Conservation (phyloP, 305 asterid genomes). For the Solanum hybrid region DNA sequence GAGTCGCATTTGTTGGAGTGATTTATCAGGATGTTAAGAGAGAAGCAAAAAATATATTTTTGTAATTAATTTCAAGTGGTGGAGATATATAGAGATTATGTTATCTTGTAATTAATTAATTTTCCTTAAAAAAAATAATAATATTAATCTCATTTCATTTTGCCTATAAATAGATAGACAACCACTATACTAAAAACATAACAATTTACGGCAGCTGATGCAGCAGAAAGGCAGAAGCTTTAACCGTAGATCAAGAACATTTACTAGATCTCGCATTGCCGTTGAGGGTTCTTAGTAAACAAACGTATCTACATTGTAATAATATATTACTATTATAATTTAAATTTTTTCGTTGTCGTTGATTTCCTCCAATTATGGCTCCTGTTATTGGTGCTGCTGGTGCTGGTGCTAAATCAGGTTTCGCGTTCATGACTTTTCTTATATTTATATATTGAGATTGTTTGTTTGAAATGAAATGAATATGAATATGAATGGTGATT, state of each 20-base stretch:
- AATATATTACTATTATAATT: not conserved
- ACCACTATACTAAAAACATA: not conserved
- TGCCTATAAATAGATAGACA: not conserved
- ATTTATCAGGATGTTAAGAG: not conserved
- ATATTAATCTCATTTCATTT: not conserved
- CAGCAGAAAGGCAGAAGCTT: constrained; percentile 64
- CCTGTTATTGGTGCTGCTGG: not conserved
- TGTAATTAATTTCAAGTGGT: not conserved
- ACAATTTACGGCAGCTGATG: constrained; percentile 27
- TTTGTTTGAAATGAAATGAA: not conserved
- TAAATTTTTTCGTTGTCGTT: not conserved
- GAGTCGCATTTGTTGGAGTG: not conserved
- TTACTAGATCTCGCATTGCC: constrained; percentile 88
- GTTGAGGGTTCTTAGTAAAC: constrained; percentile 50
- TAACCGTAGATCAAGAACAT: constrained; percentile 74
- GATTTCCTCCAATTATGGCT: not conserved
- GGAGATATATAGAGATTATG: not conserved
- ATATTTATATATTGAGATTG: not conserved
- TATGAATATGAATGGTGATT: not conserved
- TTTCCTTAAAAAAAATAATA: not conserved
- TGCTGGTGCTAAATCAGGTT: not conserved
- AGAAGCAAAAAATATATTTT: not conserved
- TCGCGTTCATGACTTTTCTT: not conserved
- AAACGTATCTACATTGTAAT: not conserved
- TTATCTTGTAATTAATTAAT: no score